Evolutionary conservation across 225 moss, liverwort and hornwort genomes (phyloP), one percentile per base, ranked within the genome.

Genomic region (Asterella californica): DNA sequence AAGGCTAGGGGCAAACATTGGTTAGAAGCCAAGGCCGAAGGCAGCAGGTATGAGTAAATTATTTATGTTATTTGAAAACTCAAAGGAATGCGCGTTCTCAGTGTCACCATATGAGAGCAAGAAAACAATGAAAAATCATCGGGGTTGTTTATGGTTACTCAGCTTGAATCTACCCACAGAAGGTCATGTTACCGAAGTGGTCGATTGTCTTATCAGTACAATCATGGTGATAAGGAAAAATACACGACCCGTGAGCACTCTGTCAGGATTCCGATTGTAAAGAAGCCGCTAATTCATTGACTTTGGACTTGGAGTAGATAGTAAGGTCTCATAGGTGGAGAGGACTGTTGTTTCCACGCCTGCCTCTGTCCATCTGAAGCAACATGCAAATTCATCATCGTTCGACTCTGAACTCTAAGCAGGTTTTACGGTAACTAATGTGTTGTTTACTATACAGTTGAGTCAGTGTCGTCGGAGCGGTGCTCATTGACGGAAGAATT

Each of bases 401-500:
- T n/a, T n/a, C n/a, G n/a, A n/a, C 14, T 37, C 29, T 37, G 15
- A 69, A 69, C 21, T 25, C 14, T 69, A 21, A 22, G 38, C 8
- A 42, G 4, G 25, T 10, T 22, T 27, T 6, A 71, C 25, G 24
- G 27, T 24, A 46, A 1, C 57, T 75, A 75, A 34, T 24, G 52
- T 9, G 25, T 34, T 42, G 22, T 45, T 4, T n/a, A 33, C 45
- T 4, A 57, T 69, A 55, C 82, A 77, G 82, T 63, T 78, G 78
- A 78, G 38, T 33, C 78, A 52, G 25, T 64, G 38, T 29, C 29
- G 19, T 21, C 10, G 21, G 66, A 73, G 79, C 73, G 72, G 57
- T 37, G 70, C 24, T 71, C 70, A 59, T 70, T 84, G 27, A 87
- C 84, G 87, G 84, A 84, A 60, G 84, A 84, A 33, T 71, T 87